Percentiles rank a stretch among this genome's conserved stretches.
Evolutionary conservation across 2,329 filamentous ascomycete genomes (phyloP).

Genomic region (Monosporascus sp.): DNA sequence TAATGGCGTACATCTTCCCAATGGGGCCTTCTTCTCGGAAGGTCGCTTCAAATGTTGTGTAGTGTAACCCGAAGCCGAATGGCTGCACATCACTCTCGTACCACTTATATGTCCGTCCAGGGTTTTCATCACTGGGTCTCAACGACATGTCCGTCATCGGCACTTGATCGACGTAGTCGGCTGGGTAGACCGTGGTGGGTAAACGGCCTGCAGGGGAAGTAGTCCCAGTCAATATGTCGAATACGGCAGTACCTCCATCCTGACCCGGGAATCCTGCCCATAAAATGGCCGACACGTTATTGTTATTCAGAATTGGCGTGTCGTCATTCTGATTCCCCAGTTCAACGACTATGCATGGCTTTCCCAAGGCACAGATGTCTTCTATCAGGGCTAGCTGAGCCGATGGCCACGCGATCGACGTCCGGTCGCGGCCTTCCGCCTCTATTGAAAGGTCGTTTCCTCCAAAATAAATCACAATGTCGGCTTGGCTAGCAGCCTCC

Average conservation of each 20-base stretch:
- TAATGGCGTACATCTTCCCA: slow-evolving; percentile 23
- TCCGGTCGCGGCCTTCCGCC: slow-evolving; percentile 47
- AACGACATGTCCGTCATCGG: slow-evolving; percentile 46
- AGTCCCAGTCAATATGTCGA: slow-evolving; percentile 43
- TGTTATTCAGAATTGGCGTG: slow-evolving; percentile 35
- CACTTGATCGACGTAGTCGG: slow-evolving; percentile 37
- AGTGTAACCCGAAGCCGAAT: slow-evolving; percentile 44
- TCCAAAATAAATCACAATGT: slow-evolving; percentile 50
- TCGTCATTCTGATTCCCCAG: slow-evolving; percentile 44
- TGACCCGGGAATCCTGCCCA: slow-evolving; percentile 51
- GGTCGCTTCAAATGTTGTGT: slow-evolving; percentile 37
- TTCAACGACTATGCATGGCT: slow-evolving; percentile 47
- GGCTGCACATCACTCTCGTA: slow-evolving; percentile 38
- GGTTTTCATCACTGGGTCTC: slow-evolving; percentile 34
- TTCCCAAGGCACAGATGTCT: slow-evolving; percentile 30
- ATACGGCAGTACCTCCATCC: slow-evolving; percentile 43
- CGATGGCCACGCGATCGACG: slow-evolving; percentile 45
- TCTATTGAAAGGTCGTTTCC: slow-evolving; percentile 51
- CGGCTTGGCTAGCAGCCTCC: slow-evolving; percentile 36
- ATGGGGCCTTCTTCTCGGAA: slow-evolving; percentile 8
- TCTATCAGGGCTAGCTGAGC: slow-evolving; percentile 48
- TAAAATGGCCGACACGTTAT: slow-evolving; percentile 39
- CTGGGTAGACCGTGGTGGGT: slow-evolving; percentile 43
- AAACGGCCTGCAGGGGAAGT: slow-evolving; percentile 40
- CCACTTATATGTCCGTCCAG: slow-evolving; percentile 47